phyloP scores from a whole-genome alignment of 1,139 yeast species.

The Yamadazyma aaseri region DNA sequence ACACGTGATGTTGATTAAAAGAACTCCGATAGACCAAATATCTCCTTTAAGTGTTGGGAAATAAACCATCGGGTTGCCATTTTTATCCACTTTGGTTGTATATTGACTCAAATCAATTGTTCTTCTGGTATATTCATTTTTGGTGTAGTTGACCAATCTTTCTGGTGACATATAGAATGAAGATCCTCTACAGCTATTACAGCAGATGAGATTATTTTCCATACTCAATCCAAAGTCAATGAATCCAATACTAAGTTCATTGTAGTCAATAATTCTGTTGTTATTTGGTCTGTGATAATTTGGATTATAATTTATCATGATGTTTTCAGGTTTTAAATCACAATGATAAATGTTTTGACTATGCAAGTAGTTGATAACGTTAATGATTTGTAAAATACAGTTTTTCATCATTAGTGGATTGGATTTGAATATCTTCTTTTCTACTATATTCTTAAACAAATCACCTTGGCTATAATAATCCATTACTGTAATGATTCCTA shows the following conservation, averaged over 20 bases:
- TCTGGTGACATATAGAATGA: constrained; percentile 95
- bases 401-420: constrained; percentile 54
- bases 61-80: constrained; percentile 19
- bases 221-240: constrained; percentile 90
- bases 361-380: constrained; percentile 72
- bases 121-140: constrained; percentile 27
- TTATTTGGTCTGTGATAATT: constrained; percentile 21
- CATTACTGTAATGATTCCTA: constrained; percentile 63
- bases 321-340: constrained; percentile 89
- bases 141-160: constrained; percentile 53
- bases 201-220: constrained; percentile 53
- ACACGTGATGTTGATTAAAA: constrained; percentile 75
- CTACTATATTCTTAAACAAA: constrained; percentile 64
- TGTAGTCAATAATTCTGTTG: constrained; percentile 39
- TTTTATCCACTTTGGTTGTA: constrained; percentile 8
- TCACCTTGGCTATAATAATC: constrained; percentile 85
- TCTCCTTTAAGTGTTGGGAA: constrained; percentile 80
- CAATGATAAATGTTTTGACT: constrained; percentile 73
- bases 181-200: constrained; percentile 82
- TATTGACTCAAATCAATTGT: constrained; percentile 32
- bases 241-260: constrained; percentile 58
- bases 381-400: constrained; percentile 73
- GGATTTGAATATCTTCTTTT: constrained; percentile 18
- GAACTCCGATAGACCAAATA: constrained; percentile 85
- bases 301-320: constrained; percentile 50